Base-by-base conservation (phyloP, 225 moss, liverwort and hornwort genomes). In the Anthoceros angustus region DNA sequence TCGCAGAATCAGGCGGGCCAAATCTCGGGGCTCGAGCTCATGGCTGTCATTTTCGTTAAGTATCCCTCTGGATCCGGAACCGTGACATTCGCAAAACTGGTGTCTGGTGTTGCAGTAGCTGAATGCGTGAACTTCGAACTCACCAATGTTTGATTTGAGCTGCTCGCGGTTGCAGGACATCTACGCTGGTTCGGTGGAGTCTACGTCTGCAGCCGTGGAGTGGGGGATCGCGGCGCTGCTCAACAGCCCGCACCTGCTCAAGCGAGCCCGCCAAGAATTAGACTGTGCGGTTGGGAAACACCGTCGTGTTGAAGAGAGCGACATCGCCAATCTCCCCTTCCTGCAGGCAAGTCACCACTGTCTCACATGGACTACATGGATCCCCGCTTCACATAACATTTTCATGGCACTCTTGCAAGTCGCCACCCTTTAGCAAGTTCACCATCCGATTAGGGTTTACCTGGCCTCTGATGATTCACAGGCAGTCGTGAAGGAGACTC, bases 261-360 rank as follows among this genome's bases (percentile, higher is more conserved):
- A 48, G 46, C 46, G 46, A 48, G 46, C 46, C 5, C 46, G 18
- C 46, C 3, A 48, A 48, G 46, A 48, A 48, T 48, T 48, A 48
- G 46, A 48, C 46, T 5, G 2, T 6, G 46, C 46, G 46, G 46
- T 48, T 48, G 46, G 46, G 46, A 48, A 48, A 48, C 14, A 48
- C 46, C 46, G 46, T 48, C 46, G 46, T 48, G 46, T 48, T 48
- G 46, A 48, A 48, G 46, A 48, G 46, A 48, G 46, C 5, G 46
- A 48, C 46, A 48, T 48, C 46, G 46, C 46, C 46, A 48, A 48
- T 48, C 46, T 48, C 46, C 46, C 46, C 12, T 48, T 48, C 46
- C 46, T 48, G 46, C 46, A 48, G 46, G 46, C 46, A 48, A 48
- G 46, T 48, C 46, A 48, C 46, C 18, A 48, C 46, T 2, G 3